Evolutionary conservation across 495 filamentous ascomycete species (phyloP).

Genomic region (Hypoxylon perforatum): DNA sequence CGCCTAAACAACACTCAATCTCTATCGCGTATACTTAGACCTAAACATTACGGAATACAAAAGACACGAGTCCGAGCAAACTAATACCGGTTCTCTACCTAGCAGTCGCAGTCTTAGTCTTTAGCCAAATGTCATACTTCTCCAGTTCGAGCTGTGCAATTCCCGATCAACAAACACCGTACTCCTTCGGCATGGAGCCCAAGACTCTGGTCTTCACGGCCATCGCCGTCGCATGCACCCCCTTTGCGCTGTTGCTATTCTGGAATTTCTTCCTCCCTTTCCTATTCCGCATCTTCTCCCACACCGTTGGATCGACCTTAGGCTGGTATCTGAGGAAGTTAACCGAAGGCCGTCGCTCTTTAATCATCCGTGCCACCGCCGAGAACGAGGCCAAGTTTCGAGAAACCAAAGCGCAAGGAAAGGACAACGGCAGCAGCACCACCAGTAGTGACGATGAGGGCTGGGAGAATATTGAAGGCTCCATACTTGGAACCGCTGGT

Average conservation of each 20-base stretch:
- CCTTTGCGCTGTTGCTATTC: slow-evolving; percentile 35
- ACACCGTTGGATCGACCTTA: slow-evolving; percentile 55
- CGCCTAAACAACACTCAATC: slow-evolving; percentile 33
- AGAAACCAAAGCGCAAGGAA: slow-evolving; percentile 50
- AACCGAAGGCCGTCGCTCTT: slow-evolving; percentile 70
- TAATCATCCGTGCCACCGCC: slow-evolving; percentile 69
- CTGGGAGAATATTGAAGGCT: slow-evolving; percentile 79
- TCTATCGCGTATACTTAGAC: slow-evolving; percentile 35
- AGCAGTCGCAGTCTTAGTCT: no score
- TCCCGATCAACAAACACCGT: slow-evolving; percentile 10
- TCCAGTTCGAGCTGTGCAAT: slow-evolving; percentile 25
- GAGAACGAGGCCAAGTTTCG: slow-evolving; percentile 67
- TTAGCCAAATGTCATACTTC: slow-evolving; percentile 33
- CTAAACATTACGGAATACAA: background rate
- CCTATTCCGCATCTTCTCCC: slow-evolving; percentile 51
- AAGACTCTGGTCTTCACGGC: slow-evolving; percentile 40
- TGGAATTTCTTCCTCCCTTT: slow-evolving; percentile 48
- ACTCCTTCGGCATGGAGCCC: slow-evolving; percentile 42
- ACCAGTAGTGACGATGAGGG: slow-evolving; percentile 73
- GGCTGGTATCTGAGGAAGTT: slow-evolving; percentile 75
- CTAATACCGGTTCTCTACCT: background rate
- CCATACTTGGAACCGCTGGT: slow-evolving; percentile 59
- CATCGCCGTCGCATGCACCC: slow-evolving; percentile 40
- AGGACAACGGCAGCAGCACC: slow-evolving; percentile 32
- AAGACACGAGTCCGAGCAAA: background rate